Conservation (phyloP, 441 rosid species). For the Flueggea neowawraea region DNA sequence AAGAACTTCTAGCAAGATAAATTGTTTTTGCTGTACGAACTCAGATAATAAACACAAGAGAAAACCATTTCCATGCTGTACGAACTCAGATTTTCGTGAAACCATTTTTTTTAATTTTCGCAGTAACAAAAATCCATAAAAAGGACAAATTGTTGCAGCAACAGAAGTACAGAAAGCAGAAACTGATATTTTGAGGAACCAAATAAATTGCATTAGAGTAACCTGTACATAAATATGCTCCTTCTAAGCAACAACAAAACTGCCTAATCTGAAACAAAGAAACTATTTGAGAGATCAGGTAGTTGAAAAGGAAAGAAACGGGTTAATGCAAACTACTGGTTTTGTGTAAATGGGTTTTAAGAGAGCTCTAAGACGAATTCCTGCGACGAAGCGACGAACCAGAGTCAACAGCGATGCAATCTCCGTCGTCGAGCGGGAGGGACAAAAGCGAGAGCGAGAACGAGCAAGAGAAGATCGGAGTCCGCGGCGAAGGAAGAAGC, state of each 20-base stretch:
- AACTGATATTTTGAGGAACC: neutral
- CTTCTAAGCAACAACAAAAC: neutral
- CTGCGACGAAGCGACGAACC: slow-evolving; percentile 27
- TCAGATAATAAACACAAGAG: neutral
- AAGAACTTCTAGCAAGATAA: neutral
- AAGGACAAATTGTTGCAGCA: neutral
- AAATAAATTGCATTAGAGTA: neutral
- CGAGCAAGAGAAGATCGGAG: no score
- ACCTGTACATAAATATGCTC: neutral
- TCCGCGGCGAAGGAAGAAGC: no score
- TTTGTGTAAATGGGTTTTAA: slow-evolving; percentile 52
- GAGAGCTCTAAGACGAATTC: slow-evolving; percentile 60
- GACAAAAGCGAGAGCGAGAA: no score
- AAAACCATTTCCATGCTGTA: slow-evolving; percentile 7
- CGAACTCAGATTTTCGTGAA: no score
- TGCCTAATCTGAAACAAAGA: neutral
- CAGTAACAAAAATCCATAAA: neutral
- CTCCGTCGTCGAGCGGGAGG: no score
- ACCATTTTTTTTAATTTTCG: no score
- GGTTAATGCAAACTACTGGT: slow-evolving; percentile 13
- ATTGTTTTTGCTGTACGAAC: neutral
- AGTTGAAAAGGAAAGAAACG: neutral
- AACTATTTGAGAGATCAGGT: neutral
- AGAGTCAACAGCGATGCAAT: no score
- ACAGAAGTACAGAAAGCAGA: neutral